These are phyloP conservation scores for Pulveroboletus frians DNA, from an alignment of 768 basidiomycete genomes.

Conservation along the genomic window DNA sequence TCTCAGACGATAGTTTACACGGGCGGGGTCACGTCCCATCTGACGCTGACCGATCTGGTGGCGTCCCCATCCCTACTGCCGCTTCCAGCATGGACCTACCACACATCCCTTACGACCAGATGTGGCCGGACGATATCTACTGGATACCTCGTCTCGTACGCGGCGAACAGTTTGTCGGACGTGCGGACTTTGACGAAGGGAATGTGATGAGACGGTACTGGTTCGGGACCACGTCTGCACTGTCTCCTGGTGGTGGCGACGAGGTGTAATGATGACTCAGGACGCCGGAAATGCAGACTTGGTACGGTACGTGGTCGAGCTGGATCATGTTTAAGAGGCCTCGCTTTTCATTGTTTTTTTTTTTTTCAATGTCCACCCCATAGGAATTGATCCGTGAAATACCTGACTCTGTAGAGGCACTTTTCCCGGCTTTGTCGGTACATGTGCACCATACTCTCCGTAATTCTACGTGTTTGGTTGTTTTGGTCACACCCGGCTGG, in stretches of 20 bases:
- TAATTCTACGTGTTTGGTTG: not conserved
- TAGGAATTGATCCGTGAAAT: not conserved
- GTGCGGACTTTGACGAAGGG: slow-evolving; percentile 65
- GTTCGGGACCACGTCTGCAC: slow-evolving; percentile 47
- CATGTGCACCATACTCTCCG: not conserved
- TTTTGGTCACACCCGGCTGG: not conserved
- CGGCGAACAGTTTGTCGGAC: slow-evolving; percentile 40
- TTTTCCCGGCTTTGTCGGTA: too few relatives aligned
- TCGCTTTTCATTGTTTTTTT: too few relatives aligned
- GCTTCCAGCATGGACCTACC: slow-evolving; percentile 13
- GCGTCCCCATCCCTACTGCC: not conserved
- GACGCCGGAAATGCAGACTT: not conserved
- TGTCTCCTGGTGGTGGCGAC: not conserved
- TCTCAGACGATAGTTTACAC: slow-evolving; percentile 20
- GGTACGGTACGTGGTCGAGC: not conserved
- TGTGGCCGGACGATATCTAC: slow-evolving; percentile 59
- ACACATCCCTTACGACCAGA: slow-evolving; percentile 52
- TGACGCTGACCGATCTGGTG: not conserved
- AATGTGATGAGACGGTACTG: slow-evolving; percentile 70
- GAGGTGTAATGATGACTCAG: not conserved
- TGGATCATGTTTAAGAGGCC: not conserved
- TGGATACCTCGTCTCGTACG: slow-evolving; percentile 65
- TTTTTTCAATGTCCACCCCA: not conserved
- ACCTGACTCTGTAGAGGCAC: not conserved
- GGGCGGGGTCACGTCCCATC: slow-evolving; percentile 2